Conservation (phyloP, 176 grass and related monocot species). For the Calamus simplicifolius region DNA sequence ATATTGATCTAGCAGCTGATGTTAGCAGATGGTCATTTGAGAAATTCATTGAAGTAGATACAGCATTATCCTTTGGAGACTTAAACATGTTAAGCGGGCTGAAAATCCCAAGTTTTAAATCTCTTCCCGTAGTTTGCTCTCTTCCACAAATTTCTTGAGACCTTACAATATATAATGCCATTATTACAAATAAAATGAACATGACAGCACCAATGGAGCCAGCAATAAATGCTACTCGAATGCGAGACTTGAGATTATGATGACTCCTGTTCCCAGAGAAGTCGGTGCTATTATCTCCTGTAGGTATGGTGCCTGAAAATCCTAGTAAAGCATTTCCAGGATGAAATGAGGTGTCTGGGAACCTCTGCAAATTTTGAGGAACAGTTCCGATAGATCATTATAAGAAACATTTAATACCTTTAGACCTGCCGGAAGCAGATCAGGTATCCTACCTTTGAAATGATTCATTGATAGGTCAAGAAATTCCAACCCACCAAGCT, state of each 20-base stretch:
- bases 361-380: conserved; percentile 73
- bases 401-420: conserved; percentile 76
- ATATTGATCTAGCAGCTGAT: conserved; percentile 63
- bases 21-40: conserved; percentile 85
- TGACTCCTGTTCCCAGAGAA: conserved; percentile 18
- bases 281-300: conserved; percentile 28
- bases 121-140: conserved; percentile 47
- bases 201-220: conserved; percentile 65
- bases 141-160: conserved; percentile 79
- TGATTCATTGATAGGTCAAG: conserved; percentile 84
- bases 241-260: conserved; percentile 37
- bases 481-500: conserved; percentile 54
- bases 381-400: conserved; percentile 68
- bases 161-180: conserved; percentile 67
- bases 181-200: conserved; percentile 59
- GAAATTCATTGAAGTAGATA: conserved; percentile 72
- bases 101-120: conserved; percentile 66
- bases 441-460: conserved; percentile 64
- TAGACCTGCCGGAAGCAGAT: conserved; percentile 58
- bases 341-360: conserved; percentile 65
- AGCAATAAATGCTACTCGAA: conserved; percentile 64
- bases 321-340: conserved; percentile 72
- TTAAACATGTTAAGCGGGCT: conserved; percentile 45
- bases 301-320: conserved; percentile 56
- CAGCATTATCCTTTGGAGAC: conserved; percentile 57